phyloP scores from a whole-genome alignment of 192 early-diverging fungal genomes.

The Coemansia sp. region DNA sequence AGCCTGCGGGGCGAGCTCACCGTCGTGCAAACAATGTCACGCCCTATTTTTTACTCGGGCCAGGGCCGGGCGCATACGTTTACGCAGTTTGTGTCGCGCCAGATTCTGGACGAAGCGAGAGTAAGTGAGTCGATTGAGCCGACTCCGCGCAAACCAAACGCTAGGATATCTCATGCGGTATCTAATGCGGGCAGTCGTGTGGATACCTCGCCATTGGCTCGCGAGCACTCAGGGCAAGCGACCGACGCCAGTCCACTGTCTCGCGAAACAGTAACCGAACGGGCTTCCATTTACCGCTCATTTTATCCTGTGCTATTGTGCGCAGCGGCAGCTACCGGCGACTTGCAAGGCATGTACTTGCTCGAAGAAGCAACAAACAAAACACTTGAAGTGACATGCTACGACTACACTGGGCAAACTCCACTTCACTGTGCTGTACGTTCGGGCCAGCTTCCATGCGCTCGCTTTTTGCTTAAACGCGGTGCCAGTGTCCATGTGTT shows the following conservation, averaged over 20 bases:
- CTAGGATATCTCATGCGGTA: not conserved
- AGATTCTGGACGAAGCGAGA: constrained; percentile 51
- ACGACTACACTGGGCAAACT: constrained; percentile 79
- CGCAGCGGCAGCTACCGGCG: constrained; percentile 80
- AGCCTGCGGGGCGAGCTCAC: constrained; percentile 95
- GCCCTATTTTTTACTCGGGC: constrained; percentile 44
- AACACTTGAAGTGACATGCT: constrained; percentile 63
- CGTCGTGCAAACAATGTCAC: constrained; percentile 41
- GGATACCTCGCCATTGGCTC: not conserved
- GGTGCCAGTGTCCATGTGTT: constrained; percentile 91
- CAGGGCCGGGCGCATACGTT: constrained; percentile 43
- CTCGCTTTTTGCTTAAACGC: constrained; percentile 72
- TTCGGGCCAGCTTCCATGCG: constrained; percentile 70
- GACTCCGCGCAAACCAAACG: constrained; percentile 4
- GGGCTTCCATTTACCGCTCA: constrained; percentile 69
- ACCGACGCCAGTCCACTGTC: constrained; percentile 16
- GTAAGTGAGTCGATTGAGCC: constrained; percentile 44
- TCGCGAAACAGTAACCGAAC: constrained; percentile 56
- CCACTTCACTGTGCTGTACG: constrained; percentile 86
- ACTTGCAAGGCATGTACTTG: constrained; percentile 73
- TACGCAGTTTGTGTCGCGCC: constrained; percentile 51
- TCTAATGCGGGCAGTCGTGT: not conserved
- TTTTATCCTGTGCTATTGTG: constrained; percentile 84
- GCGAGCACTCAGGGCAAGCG: not conserved
- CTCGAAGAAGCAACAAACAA: constrained; percentile 62